A percentile compares a stretch with the other conserved stretches of the same genome.
Evolutionary conservation across 2,329 filamentous ascomycete genomes (phyloP).

Genomic region (Penicillium concentricum): DNA sequence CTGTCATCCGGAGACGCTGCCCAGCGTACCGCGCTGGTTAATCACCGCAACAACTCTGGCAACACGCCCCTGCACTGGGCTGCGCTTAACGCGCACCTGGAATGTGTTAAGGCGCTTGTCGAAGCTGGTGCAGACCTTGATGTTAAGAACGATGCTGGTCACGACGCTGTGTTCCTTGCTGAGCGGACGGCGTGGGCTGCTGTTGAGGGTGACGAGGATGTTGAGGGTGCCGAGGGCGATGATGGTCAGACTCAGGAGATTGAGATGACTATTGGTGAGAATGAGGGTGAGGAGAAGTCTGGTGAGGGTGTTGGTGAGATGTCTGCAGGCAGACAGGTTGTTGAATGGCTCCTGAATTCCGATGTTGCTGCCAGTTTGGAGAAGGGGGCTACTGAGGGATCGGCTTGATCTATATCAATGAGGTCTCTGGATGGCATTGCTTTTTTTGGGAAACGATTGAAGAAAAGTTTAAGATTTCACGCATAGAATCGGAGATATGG

Average conservation of each 20-base stretch:
- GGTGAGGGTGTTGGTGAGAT: slow-evolving; percentile 21
- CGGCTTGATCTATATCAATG: slow-evolving; percentile 8
- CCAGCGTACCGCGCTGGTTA: slow-evolving; percentile 34
- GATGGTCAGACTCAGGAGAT: slow-evolving; percentile 23
- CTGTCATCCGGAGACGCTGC: slow-evolving; percentile 28
- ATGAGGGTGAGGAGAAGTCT: slow-evolving; percentile 14
- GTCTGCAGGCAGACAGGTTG: slow-evolving; percentile 41
- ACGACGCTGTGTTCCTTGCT: slow-evolving; percentile 74
- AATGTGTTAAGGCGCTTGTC: slow-evolving; percentile 73
- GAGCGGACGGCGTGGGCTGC: slow-evolving; percentile 67
- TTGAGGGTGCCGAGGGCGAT: slow-evolving; percentile 18
- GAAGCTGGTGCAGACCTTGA: slow-evolving; percentile 74
- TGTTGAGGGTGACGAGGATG: slow-evolving; percentile 46
- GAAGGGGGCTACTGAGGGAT: slow-evolving; percentile 29
- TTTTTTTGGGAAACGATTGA: slow-evolving; percentile 8
- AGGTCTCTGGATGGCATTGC: not conserved
- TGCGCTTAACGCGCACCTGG: slow-evolving; percentile 81
- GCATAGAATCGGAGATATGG: slow-evolving; percentile 16
- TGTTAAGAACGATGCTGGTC: slow-evolving; percentile 77
- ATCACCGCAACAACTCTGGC: slow-evolving; percentile 70
- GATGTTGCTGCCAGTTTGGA: slow-evolving; percentile 38
- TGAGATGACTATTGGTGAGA: slow-evolving; percentile 27
- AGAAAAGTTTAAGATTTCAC: slow-evolving; percentile 11
- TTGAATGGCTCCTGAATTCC: slow-evolving; percentile 43
- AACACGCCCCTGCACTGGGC: slow-evolving; percentile 96